Percentiles rank a stretch among this genome's conserved stretches.
These are phyloP conservation scores for Blastocrithidia nonstop DNA, from an alignment of 208 protist species.

Conservation along the genomic window DNA sequence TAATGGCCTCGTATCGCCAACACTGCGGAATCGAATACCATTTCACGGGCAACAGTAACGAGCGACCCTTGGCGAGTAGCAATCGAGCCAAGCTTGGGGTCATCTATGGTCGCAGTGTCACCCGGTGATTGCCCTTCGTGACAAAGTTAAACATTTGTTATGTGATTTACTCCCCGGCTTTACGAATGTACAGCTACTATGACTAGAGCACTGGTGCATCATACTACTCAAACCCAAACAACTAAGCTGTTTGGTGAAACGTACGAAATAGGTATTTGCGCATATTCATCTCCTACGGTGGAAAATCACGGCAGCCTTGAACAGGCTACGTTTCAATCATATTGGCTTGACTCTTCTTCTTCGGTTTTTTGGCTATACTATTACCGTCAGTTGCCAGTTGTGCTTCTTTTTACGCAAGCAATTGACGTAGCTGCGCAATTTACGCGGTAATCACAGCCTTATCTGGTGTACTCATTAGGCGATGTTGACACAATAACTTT, in stretches of 20 bases:
- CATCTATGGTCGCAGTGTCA: slow-evolving; percentile 92
- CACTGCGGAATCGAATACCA: slow-evolving; percentile 94
- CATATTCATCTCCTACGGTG: slow-evolving; percentile 88
- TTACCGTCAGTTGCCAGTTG: slow-evolving; percentile 16
- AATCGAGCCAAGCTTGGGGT: slow-evolving; percentile 88
- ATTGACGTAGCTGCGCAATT: slow-evolving; percentile 36
- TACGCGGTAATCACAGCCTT: slow-evolving; percentile 34
- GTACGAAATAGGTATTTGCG: slow-evolving; percentile 84
- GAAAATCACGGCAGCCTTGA: slow-evolving; percentile 91
- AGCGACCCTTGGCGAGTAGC: slow-evolving; percentile 78
- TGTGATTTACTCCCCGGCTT: slow-evolving; percentile 93
- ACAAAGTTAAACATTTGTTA: slow-evolving; percentile 95
- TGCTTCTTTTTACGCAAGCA: slow-evolving; percentile 28
- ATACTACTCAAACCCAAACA: slow-evolving; percentile 92
- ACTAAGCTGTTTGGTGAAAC: slow-evolving; percentile 65
- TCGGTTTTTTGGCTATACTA: slow-evolving; percentile 48
- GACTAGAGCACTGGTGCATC: slow-evolving; percentile 91
- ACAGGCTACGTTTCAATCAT: slow-evolving; percentile 86
- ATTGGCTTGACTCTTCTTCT: slow-evolving; percentile 81
- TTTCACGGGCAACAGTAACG: slow-evolving; percentile 85
- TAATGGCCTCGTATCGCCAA: slow-evolving; percentile 93
- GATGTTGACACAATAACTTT: slow-evolving; percentile 7
- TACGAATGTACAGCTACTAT: slow-evolving; percentile 88
- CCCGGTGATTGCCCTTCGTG: slow-evolving; percentile 83
- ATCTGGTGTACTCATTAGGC: slow-evolving; percentile 12